Conservation (phyloP, 176 grass and related monocot genomes). For the Ensete glaucum region DNA sequence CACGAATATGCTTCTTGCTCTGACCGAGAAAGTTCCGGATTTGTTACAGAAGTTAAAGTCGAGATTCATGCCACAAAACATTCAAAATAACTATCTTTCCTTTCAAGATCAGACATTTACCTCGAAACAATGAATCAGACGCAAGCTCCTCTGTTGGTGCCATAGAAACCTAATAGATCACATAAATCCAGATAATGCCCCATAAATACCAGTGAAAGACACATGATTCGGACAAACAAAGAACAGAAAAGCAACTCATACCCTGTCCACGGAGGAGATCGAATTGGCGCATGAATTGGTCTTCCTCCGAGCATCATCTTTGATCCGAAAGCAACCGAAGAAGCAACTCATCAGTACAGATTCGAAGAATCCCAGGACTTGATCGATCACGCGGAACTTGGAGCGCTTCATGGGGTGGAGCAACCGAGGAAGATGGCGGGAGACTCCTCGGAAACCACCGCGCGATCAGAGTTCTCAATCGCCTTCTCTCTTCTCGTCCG, state of each 20-base stretch:
- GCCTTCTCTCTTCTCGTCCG: not conserved
- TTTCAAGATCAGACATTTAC: constrained; percentile 13
- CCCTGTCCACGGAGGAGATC: not conserved
- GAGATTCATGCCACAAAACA: not conserved
- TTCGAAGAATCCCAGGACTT: constrained; percentile 14
- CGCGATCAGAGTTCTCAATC: too few relatives aligned
- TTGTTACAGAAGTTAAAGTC: not conserved
- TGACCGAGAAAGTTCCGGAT: not conserved
- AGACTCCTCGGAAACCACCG: too few relatives aligned
- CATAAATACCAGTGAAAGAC: not conserved
- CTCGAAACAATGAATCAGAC: not conserved
- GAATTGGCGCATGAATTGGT: not conserved
- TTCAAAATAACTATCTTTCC: not conserved
- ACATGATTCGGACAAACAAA: not conserved
- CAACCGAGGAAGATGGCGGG: not conserved
- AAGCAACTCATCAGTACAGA: constrained; percentile 15
- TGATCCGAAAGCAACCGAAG: constrained; percentile 20
- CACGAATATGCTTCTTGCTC: not conserved
- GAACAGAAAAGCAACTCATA: not conserved
- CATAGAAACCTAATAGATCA: constrained; percentile 2
- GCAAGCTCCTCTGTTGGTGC: not conserved
- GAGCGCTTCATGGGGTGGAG: constrained; percentile 5
- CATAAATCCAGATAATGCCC: not conserved
- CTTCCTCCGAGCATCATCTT: constrained; percentile 12
- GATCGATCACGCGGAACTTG: constrained; percentile 2